Evolutionary conservation across 2,329 filamentous ascomycete genomes (phyloP), one percentile per base, ranked within the genome.

Genomic region (Hypomyces perniciosus): DNA sequence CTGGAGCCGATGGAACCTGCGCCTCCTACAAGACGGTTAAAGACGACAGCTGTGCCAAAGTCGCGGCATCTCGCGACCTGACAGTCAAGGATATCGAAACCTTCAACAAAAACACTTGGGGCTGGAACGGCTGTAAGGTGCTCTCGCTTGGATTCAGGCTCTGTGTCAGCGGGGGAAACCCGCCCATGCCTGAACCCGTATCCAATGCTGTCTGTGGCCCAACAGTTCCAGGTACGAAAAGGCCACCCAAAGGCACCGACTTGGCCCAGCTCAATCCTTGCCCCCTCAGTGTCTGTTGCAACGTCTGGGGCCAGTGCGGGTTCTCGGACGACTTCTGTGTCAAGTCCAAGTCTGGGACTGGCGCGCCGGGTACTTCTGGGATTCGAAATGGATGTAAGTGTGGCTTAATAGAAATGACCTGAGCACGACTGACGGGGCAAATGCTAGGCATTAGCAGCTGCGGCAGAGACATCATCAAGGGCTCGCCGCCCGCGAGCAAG

Each of bases 221-320:
- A 1, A 64, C 69, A 40, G 64, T 69, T 1, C 66, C 67, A 4
- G 70, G 71, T 1, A 74, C 72, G 0, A 44, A 56, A 8, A 43
- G 57, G 9, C 68, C 72, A 0, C 12, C 58, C 0, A 57, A 10
- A 8, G 41, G 43, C 26, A 30, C 38, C 20, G 58, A 63, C 13
- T 41, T 76, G 4, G 54, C 62, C 1, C 56, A 61, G 8, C 58
- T 79, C 5, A 79, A 78, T 52, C 71, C 67, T 0, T 79, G 76
- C 52, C 71, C 71, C 0, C 60, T 75, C 0, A 72, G 72, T 28
- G 67, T 64, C 1, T 73, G 70, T 56, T 74, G 71, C 55, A 65
- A 68, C 9, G 59, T 63, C n/a, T 72, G 70, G 62, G 75, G 74
- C 1, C 65, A 72, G 44, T 78, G 75, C 27, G 75, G 74, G 5